Evolutionary conservation across 441 rosid genomes (phyloP), one percentile per base, ranked within the genome.

Genomic region (Codiaeum variegatum): DNA sequence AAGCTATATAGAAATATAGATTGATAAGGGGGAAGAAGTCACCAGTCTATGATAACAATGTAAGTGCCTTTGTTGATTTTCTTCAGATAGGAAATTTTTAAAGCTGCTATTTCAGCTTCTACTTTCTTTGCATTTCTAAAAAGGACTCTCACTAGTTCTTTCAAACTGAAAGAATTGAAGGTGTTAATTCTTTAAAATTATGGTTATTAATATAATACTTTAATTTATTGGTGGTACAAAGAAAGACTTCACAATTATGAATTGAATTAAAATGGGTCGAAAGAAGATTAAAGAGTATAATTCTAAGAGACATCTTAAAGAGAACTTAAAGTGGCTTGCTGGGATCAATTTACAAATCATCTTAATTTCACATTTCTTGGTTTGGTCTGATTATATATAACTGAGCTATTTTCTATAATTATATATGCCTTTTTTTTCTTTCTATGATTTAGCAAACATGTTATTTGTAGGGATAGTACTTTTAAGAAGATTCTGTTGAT

Each of bases 241-340:
- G n/a, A n/a, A n/a, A n/a, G n/a, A n/a, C n/a, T n/a, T n/a, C n/a
- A n/a, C n/a, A n/a, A n/a, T n/a, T n/a, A n/a, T 46, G 38, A 71
- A 29, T 26, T 47, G 49, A 62, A 44, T 54, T 42, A 29, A 34
- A 73, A 93, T 93, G 98, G 98, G 96, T 44, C 84, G 96, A 69
- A 93, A 90, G 92, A 93, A 93, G 96, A 91, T 91, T 81, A 93
- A 93, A 84, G 98, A 93, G 83, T 88, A 89, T 70, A 97, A 93
- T 71, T 93, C 97, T 74, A 93, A 91, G 87, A 88, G 93, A 62
- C 91, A 91, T 73, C 76, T 93, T 71, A 93, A 86, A 73, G 81
- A 91, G 79, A 91, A 91, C 80, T 83, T 93, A 84, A 90, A 91
- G 77, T 88, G 94, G 58, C 88, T 93, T 29, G 77, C 91, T 62